Percentiles rank a stretch among this genome's conserved stretches.
Conservation (phyloP, 306 rosid species). For the Cucumis sativus region DNA sequence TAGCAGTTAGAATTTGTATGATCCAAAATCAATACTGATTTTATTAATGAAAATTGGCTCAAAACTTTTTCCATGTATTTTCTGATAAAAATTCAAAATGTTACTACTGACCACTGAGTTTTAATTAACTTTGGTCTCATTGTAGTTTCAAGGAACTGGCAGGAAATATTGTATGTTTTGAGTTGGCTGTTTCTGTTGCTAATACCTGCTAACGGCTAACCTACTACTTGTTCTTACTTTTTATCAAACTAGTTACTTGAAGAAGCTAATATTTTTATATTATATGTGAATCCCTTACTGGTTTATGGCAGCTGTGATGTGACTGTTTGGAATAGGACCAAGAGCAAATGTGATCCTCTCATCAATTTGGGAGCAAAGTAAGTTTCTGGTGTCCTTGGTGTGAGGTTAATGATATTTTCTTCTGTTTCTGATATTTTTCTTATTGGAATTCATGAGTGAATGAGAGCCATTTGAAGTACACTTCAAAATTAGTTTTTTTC, state of each 20-base stretch:
- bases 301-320: conserved; percentile 47
- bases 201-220: neutral
- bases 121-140: neutral
- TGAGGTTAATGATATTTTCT: neutral
- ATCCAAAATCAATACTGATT: neutral
- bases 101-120: neutral
- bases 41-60: neutral
- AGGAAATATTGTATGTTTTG: neutral
- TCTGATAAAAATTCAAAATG: neutral
- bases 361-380: conserved; percentile 82
- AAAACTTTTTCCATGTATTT: neutral
- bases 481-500: neutral
- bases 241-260: neutral
- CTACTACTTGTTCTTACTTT: neutral
- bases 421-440: neutral
- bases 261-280: conserved; percentile 17
- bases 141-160: neutral
- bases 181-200: neutral
- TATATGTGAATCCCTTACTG: conserved; percentile 3
- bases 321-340: conserved; percentile 90
- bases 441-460: neutral
- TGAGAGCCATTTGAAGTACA: neutral
- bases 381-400: conserved; percentile 20
- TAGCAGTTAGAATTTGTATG: neutral
- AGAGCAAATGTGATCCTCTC: conserved; percentile 84